Evolutionary conservation across 2,329 filamentous ascomycete species (phyloP), one percentile per base, ranked within the genome.

Genomic region (Cordyceps cateniannulata): DNA sequence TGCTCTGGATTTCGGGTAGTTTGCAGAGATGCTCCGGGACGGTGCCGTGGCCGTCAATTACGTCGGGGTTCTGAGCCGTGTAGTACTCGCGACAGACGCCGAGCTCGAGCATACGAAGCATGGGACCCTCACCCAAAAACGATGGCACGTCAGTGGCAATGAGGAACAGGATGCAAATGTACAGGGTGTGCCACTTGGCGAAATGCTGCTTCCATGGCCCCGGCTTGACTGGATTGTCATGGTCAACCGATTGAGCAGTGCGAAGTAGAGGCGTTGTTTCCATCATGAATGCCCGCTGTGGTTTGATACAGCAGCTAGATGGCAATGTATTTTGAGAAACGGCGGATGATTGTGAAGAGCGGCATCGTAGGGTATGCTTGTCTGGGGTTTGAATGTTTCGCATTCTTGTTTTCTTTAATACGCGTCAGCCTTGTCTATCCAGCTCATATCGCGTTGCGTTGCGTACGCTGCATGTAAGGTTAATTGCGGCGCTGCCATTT

Each of bases 91-190:
- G 49, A 38, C 40, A 56, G 25, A 14, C 40, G 40, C 40, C 53
- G 40, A 56, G 53, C 53, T 47, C 53, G 18, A 56, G 53, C 53
- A 56, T 56, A 9, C 53, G 53, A 16, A 47, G 53, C 53, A 29
- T 56, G 3, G 53, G 53, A 27, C 25, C 40, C 16, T 56, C 53
- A 9, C 53, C 40, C 53, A 56, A 32, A 20, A 56, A 55, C 1
- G 40, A 44, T 4, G 40, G 53, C 18, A 56, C 40, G 25, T 56
- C 53, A 40, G 18, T 47, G 24, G 35, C 42, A 7, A 56, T 44
- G 20, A 56, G 24, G n/a, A 56, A 47, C 12, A 47, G 8, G 18
- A 29, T 40, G 40, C 40, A 56, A 9, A 56, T 47, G 25, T 56
- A 56, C 4, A 56, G 8, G 16, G 40, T 35, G 8, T 18, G 20